These are phyloP conservation scores for Talaromyces sp. DNA, from an alignment of 2,329 filamentous ascomycete genomes.

Conservation along the genomic window DNA sequence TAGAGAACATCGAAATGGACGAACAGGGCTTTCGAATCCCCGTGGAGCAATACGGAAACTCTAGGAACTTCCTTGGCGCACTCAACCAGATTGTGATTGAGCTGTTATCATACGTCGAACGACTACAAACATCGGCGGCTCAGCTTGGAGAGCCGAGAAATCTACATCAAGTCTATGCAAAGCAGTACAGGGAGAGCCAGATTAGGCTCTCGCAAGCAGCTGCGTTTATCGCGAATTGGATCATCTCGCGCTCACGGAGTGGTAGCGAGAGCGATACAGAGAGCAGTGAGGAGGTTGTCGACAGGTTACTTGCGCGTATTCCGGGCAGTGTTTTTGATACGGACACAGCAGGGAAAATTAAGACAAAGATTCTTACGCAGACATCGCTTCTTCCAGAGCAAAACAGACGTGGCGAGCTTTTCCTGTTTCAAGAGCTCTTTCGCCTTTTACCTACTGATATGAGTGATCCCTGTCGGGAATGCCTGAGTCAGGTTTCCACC, in stretches of 20 bases:
- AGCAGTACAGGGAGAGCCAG: constrained; percentile 39
- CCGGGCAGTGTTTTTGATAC: constrained; percentile 23
- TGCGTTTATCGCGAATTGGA: constrained; percentile 35
- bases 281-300: constrained; percentile 23
- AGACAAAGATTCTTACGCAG: constrained; percentile 26
- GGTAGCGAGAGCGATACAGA: constrained; percentile 14
- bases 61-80: constrained; percentile 33
- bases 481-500: background rate
- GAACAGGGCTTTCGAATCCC: constrained; percentile 26
- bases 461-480: constrained; percentile 17
- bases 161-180: constrained; percentile 36
- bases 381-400: constrained; percentile 24
- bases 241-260: constrained; percentile 29
- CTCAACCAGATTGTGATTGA: constrained; percentile 39
- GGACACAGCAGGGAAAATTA: constrained; percentile 15
- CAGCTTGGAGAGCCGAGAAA: constrained; percentile 27
- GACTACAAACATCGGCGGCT: constrained; percentile 26
- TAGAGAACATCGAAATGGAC: constrained; percentile 28
- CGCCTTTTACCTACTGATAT: constrained; percentile 23
- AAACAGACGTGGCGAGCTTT: constrained; percentile 30
- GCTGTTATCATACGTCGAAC: constrained; percentile 33
- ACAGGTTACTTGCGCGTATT: constrained; percentile 26
- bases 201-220: constrained; percentile 36
- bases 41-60: constrained; percentile 26
- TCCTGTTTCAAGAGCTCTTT: constrained; percentile 26